These are phyloP conservation scores for Cordia subcordata DNA, from an alignment of 257 asterid species.

Conservation along the genomic window DNA sequence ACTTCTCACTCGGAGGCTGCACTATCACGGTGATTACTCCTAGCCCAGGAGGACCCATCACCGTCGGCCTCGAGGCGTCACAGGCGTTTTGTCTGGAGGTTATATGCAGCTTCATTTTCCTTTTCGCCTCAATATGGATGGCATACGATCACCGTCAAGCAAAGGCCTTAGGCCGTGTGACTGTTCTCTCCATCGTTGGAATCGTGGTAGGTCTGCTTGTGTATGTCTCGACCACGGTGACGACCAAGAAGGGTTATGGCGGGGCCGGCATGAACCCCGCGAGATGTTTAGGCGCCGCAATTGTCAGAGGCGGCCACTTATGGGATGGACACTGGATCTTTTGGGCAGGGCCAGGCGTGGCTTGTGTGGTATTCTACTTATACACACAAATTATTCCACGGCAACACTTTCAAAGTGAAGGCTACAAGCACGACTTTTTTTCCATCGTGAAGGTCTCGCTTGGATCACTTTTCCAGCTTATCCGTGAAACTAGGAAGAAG, in stretches of 20 bases:
- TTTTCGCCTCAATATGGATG: constrained; percentile 73
- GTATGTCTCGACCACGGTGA: constrained; percentile 53
- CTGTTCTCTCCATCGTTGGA: constrained; percentile 44
- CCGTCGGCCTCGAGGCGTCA: constrained; percentile 37
- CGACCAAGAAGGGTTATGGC: constrained; percentile 46
- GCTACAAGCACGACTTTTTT: constrained; percentile 53
- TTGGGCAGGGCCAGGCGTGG: constrained; percentile 64
- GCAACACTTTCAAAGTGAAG: constrained; percentile 48
- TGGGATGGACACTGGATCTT: constrained; percentile 83
- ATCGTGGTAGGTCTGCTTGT: constrained; percentile 56
- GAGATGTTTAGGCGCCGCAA: constrained; percentile 65
- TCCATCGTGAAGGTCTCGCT: constrained; percentile 34
- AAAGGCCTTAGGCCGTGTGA: constrained; percentile 34
- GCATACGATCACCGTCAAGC: constrained; percentile 74
- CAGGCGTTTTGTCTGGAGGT: constrained; percentile 71
- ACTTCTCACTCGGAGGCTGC: constrained; percentile 70
- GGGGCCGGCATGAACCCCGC: constrained; percentile 90
- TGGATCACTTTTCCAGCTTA: background rate
- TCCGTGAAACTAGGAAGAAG: background rate
- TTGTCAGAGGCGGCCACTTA: constrained; percentile 70
- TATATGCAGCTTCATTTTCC: constrained; percentile 51
- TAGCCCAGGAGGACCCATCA: constrained; percentile 44
- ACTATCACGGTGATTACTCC: constrained; percentile 43
- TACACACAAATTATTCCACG: constrained; percentile 61
- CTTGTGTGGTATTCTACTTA: constrained; percentile 54